phyloP scores from a whole-genome alignment of 192 early-diverging fungal genomes.

The Backusella luteola region DNA sequence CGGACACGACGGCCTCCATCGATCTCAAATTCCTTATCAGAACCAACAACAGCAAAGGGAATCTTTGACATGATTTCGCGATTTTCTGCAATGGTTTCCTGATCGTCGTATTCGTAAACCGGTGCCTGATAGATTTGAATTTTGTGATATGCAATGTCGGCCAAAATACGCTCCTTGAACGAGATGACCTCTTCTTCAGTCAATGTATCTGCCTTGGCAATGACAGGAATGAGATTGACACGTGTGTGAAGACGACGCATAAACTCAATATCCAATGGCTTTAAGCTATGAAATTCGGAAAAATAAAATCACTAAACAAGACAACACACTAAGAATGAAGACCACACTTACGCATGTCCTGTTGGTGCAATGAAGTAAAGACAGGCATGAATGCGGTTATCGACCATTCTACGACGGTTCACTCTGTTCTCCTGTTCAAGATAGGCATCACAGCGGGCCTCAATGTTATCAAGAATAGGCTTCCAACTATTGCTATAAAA shows the following conservation, averaged over 20 bases:
- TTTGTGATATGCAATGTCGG: slow-evolving; percentile 78
- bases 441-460: slow-evolving; percentile 92
- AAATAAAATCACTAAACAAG: background rate
- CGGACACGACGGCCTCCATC: slow-evolving; percentile 82
- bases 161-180: slow-evolving; percentile 86
- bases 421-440: slow-evolving; percentile 91
- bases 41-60: slow-evolving; percentile 95
- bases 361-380: slow-evolving; percentile 98
- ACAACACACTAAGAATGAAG: background rate
- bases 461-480: slow-evolving; percentile 93
- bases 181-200: slow-evolving; percentile 74
- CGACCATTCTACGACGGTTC: slow-evolving; percentile 85
- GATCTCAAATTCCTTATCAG: slow-evolving; percentile 80
- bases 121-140: slow-evolving; percentile 87
- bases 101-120: slow-evolving; percentile 80
- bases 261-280: slow-evolving; percentile 91
- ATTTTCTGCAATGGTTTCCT: slow-evolving; percentile 77
- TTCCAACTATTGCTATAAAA: slow-evolving; percentile 72
- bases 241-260: slow-evolving; percentile 90
- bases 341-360: slow-evolving; percentile 72
- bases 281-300: slow-evolving; percentile 51
- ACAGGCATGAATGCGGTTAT: slow-evolving; percentile 93
- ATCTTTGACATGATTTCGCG: slow-evolving; percentile 87
- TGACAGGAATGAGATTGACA: slow-evolving; percentile 87
- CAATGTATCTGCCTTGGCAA: slow-evolving; percentile 91